Evolutionary conservation across 345 rosid species (phyloP).

Genomic region (Physaria fendleri): DNA sequence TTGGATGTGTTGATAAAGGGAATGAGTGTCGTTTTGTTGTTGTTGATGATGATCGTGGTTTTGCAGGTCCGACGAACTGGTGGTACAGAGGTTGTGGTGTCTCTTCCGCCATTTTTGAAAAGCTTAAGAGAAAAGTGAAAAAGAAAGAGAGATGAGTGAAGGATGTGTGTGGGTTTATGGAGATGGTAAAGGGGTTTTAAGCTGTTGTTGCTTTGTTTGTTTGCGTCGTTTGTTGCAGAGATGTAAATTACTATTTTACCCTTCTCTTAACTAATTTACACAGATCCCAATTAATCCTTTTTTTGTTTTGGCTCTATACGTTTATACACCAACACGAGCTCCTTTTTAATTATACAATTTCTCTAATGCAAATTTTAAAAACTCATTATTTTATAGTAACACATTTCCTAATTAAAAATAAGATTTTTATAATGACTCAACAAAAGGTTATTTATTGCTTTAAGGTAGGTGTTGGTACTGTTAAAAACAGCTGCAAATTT

Average conservation of each 20-base stretch:
- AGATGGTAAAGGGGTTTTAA: constrained; percentile 25
- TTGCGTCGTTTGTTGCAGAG: constrained; percentile 35
- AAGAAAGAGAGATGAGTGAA: not conserved
- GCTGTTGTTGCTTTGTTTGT: constrained; percentile 27
- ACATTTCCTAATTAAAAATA: too few species aligned
- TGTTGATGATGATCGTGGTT: constrained; percentile 20
- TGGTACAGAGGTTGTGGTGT: constrained; percentile 24
- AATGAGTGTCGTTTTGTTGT: constrained; percentile 21
- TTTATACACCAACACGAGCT: not conserved
- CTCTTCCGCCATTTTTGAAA: constrained; percentile 25
- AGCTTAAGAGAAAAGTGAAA: not conserved
- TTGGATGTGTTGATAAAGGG: constrained; percentile 8
- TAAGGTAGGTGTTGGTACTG: constrained; percentile 13
- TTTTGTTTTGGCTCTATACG: constrained; percentile 7
- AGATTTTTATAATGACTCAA: not conserved
- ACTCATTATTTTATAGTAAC: too few species aligned
- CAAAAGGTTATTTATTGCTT: not conserved
- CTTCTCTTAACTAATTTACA: constrained; percentile 23
- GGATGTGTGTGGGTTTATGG: constrained; percentile 13
- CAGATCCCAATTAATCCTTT: constrained; percentile 29
- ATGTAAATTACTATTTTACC: not conserved
- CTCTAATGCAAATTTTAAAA: not conserved
- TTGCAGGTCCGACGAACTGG: constrained; percentile 12
- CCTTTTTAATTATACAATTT: not conserved
- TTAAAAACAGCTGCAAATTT: constrained; percentile 7